A percentile compares a stretch with the other conserved stretches of the same genome.
Conservation (phyloP, 805 yeast genomes). For the Geotrichum ghanense region DNA sequence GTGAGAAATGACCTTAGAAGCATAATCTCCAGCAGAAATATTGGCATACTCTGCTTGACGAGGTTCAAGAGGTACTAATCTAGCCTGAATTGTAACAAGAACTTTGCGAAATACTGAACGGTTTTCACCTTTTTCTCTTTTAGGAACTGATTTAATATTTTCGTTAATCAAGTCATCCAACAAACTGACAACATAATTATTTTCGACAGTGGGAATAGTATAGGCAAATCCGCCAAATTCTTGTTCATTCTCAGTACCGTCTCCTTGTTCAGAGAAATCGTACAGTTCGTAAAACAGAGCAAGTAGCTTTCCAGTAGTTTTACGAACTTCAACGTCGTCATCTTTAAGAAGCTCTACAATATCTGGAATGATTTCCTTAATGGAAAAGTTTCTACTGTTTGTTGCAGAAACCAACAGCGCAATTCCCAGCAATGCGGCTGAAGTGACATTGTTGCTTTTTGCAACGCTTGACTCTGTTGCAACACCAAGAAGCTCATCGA, state of each 20-base stretch:
- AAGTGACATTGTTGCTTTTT: slow-evolving; percentile 19
- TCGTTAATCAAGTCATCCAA: slow-evolving; percentile 32
- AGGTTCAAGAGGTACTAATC: slow-evolving; percentile 27
- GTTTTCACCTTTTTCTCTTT: slow-evolving; percentile 49
- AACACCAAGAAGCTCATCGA: slow-evolving; percentile 16
- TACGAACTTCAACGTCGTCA: slow-evolving; percentile 35
- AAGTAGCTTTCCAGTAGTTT: slow-evolving; percentile 44
- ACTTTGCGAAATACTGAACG: slow-evolving; percentile 53
- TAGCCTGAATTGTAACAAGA: slow-evolving; percentile 32
- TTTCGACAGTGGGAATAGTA: slow-evolving; percentile 34
- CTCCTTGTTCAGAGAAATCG: slow-evolving; percentile 30
- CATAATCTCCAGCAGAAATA: slow-evolving; percentile 8
- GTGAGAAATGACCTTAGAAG: slow-evolving; percentile 14
- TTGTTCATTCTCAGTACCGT: slow-evolving; percentile 29
- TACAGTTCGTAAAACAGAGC: slow-evolving; percentile 46
- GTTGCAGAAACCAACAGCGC: slow-evolving; percentile 9
- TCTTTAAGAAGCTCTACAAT: slow-evolving; percentile 33
- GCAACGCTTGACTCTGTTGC: slow-evolving; percentile 19
- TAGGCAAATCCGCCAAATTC: slow-evolving; percentile 31
- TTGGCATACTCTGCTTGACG: slow-evolving; percentile 15
- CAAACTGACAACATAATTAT: slow-evolving; percentile 24
- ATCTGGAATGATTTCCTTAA: slow-evolving; percentile 32
- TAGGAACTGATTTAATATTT: slow-evolving; percentile 46
- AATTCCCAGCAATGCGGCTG: slow-evolving; percentile 17
- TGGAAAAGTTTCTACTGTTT: slow-evolving; percentile 24